Evolutionary conservation across 805 yeast genomes (phyloP).

Genomic region (Kodamaea fukazawae): DNA sequence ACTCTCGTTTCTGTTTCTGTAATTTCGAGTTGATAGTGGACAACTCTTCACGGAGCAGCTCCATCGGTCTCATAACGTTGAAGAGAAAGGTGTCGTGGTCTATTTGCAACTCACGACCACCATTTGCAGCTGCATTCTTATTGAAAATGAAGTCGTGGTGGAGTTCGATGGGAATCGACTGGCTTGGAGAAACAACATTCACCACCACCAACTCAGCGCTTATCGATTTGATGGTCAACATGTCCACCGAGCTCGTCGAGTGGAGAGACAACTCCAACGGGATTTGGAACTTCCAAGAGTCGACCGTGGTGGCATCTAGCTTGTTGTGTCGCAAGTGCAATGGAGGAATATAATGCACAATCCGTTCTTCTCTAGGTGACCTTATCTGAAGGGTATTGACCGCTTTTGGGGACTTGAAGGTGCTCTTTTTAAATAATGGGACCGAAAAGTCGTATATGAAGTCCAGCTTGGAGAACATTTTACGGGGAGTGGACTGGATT

Average conservation of each 20-base stretch:
- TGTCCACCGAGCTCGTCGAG: slow-evolving; percentile 1
- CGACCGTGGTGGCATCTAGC: too few species aligned
- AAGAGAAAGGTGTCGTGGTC: too few species aligned
- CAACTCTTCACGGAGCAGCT: too few species aligned
- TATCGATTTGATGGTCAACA: slow-evolving; percentile 15
- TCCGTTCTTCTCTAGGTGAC: slow-evolving; percentile 8
- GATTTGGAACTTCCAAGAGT: slow-evolving; percentile 24
- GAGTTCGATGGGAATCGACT: slow-evolving; percentile 38
- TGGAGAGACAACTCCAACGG: slow-evolving; percentile 20
- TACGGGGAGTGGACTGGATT: too few species aligned
- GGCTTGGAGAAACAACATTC: slow-evolving; percentile 29
- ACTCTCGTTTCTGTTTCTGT: not conserved
- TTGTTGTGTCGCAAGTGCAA: slow-evolving; percentile 1
- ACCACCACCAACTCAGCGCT: slow-evolving; percentile 30
- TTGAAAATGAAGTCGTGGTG: slow-evolving; percentile 35
- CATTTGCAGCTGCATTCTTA: slow-evolving; percentile 10
- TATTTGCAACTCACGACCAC: not conserved
- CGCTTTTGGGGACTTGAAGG: slow-evolving; percentile 3
- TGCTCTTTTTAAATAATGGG: slow-evolving; percentile 6
- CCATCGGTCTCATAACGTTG: too few species aligned
- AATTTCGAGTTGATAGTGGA: too few species aligned
- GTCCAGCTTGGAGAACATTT: not conserved
- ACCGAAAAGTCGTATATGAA: slow-evolving; percentile 1
- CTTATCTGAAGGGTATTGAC: slow-evolving; percentile 8
- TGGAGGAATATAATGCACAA: slow-evolving; percentile 24